A percentile compares a stretch with the other conserved stretches of the same genome.
phyloP scores from a whole-genome alignment of 257 asterid species.

The Echium plantagineum region DNA sequence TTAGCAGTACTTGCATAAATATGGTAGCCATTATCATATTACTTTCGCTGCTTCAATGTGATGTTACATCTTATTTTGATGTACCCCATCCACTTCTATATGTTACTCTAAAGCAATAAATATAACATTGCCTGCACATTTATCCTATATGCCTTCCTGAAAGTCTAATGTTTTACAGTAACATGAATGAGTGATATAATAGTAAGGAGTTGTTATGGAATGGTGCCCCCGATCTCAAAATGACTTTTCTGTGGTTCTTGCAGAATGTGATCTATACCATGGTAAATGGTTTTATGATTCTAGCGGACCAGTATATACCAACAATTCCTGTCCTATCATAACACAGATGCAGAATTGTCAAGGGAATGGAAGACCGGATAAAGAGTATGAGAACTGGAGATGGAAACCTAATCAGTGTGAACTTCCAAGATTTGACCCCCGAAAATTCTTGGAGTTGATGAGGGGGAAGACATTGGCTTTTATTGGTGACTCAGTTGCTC shows the following conservation, averaged over 20 bases:
- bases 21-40: no score
- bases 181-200: not conserved
- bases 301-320: slow-evolving; percentile 64
- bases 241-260: slow-evolving; percentile 9
- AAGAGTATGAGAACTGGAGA: slow-evolving; percentile 81
- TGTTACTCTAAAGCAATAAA: no score
- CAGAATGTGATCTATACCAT: slow-evolving; percentile 75
- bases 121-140: not conserved
- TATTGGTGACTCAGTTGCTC: slow-evolving; percentile 92
- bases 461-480: slow-evolving; percentile 90
- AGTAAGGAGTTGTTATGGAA: not conserved
- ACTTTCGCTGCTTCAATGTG: no score
- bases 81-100: no score
- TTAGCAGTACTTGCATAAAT: not conserved
- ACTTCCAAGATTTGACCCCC: slow-evolving; percentile 65
- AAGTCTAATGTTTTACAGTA: not conserved
- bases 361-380: slow-evolving; percentile 96
- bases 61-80: no score
- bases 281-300: slow-evolving; percentile 79
- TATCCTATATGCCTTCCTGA: not conserved
- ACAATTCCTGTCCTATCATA: slow-evolving; percentile 75
- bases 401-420: slow-evolving; percentile 87
- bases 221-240: not conserved
- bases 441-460: slow-evolving; percentile 71
- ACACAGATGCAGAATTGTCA: slow-evolving; percentile 91